These are phyloP conservation scores for Ampelomyces quisqualis DNA, from an alignment of 2,329 filamentous ascomycete species.

Conservation along the genomic window DNA sequence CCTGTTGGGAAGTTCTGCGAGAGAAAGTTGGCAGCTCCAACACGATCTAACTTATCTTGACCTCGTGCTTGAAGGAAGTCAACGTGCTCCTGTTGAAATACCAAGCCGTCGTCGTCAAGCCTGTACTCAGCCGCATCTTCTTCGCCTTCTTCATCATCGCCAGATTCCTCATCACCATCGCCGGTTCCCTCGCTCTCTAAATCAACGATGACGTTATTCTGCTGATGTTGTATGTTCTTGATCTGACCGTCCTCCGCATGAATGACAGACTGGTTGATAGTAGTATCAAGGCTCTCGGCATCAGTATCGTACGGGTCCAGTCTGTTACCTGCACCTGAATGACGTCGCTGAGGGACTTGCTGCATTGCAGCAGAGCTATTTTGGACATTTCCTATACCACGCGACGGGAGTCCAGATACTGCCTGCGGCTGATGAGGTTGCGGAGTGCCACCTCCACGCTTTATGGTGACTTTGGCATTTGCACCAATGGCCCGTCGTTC, in stretches of 20 bases:
- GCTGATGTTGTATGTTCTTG: slow-evolving; percentile 7
- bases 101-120: slow-evolving; percentile 1
- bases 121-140: neutral
- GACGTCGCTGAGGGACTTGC: slow-evolving; percentile 16
- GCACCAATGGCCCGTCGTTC: slow-evolving; percentile 21
- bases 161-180: slow-evolving; percentile 13
- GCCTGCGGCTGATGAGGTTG: slow-evolving; percentile 13
- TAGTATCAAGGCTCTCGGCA: slow-evolving; percentile 41
- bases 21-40: slow-evolving; percentile 8
- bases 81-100: slow-evolving; percentile 2
- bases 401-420: slow-evolving; percentile 5
- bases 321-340: slow-evolving; percentile 11
- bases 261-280: slow-evolving; percentile 25
- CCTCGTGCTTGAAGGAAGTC: slow-evolving; percentile 2
- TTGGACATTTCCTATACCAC: slow-evolving; percentile 12
- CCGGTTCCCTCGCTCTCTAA: slow-evolving; percentile 9
- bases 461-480: slow-evolving; percentile 22
- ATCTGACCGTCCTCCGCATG: slow-evolving; percentile 21
- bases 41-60: neutral
- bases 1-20: neutral
- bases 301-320: slow-evolving; percentile 42
- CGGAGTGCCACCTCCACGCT: slow-evolving; percentile 8
- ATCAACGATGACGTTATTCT: slow-evolving; percentile 10
- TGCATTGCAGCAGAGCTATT: slow-evolving; percentile 15
- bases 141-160: slow-evolving; percentile 1